Evolutionary conservation across 305 asterid genomes (phyloP).

Genomic region (Plantago rigida): DNA sequence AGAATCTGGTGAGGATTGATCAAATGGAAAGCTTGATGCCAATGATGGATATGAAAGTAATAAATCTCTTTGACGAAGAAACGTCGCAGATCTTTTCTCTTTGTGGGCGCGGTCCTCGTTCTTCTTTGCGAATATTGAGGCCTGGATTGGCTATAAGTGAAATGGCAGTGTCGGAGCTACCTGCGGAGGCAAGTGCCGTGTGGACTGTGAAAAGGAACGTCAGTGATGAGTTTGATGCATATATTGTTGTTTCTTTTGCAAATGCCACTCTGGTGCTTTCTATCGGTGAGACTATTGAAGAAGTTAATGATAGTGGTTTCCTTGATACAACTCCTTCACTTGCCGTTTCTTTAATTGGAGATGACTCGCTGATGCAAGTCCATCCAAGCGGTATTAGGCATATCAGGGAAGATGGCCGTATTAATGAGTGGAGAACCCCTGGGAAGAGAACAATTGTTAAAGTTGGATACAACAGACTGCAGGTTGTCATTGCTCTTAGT

Average conservation of each 20-base stretch:
- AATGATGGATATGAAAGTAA: constrained; percentile 83
- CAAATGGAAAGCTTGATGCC: constrained; percentile 94
- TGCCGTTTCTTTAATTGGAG: constrained; percentile 92
- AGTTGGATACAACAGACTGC: constrained; percentile 94
- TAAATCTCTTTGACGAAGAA: constrained; percentile 86
- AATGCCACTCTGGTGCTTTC: constrained; percentile 99
- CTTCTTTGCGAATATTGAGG: constrained; percentile 71
- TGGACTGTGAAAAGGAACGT: constrained; percentile 96
- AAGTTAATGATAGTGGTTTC: constrained; percentile 97
- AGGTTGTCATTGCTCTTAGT: constrained; percentile 93
- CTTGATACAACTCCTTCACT: constrained; percentile 94
- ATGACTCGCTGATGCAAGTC: constrained; percentile 97
- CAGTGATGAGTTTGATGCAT: constrained; percentile 92
- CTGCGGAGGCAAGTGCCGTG: constrained; percentile 97
- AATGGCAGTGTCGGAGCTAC: constrained; percentile 98
- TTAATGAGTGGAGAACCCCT: constrained; percentile 98
- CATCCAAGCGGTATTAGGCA: constrained; percentile 98
- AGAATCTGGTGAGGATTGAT: constrained; percentile 81
- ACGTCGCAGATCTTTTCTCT: constrained; percentile 87
- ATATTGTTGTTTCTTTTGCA: constrained; percentile 90
- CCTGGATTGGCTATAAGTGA: constrained; percentile 97
- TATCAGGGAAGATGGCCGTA: constrained; percentile 95
- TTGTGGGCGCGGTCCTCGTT: constrained; percentile 97
- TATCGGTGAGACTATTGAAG: constrained; percentile 97
- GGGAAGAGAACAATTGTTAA: constrained; percentile 96